Evolutionary conservation across 202 grass and related monocot species (phyloP).

Genomic region (Brachypodium distachyon): DNA sequence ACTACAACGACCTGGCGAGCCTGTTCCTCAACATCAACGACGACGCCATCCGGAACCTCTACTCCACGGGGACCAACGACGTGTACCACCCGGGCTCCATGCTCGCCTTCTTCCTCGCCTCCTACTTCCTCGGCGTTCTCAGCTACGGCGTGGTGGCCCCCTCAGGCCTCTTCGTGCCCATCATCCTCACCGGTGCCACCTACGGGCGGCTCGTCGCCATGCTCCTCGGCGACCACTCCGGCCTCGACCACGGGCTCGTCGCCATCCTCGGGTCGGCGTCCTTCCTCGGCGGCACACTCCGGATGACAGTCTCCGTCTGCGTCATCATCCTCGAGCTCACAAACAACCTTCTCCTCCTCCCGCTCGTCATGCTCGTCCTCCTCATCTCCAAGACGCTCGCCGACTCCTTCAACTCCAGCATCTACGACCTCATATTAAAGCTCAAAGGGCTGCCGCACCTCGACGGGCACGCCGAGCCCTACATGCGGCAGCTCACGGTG

Average conservation of each 20-base stretch:
- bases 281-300: slow-evolving; percentile 82
- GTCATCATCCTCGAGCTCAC: slow-evolving; percentile 82
- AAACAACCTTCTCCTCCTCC: slow-evolving; percentile 88
- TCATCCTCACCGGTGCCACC: slow-evolving; percentile 88
- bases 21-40: slow-evolving; percentile 91
- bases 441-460: slow-evolving; percentile 87
- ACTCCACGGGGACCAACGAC: slow-evolving; percentile 59
- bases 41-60: slow-evolving; percentile 87
- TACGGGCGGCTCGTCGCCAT: slow-evolving; percentile 73
- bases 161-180: slow-evolving; percentile 72
- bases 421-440: slow-evolving; percentile 75
- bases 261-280: slow-evolving; percentile 82
- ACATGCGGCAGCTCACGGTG: slow-evolving; percentile 86
- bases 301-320: slow-evolving; percentile 84
- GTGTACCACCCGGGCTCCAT: slow-evolving; percentile 67
- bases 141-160: slow-evolving; percentile 93
- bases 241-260: slow-evolving; percentile 83
- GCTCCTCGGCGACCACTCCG: slow-evolving; percentile 40
- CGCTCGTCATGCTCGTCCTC: slow-evolving; percentile 81
- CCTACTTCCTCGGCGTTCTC: slow-evolving; percentile 67
- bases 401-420: slow-evolving; percentile 81
- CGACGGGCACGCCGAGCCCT: slow-evolving; percentile 73
- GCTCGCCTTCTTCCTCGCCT: slow-evolving; percentile 53
- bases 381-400: slow-evolving; percentile 85
- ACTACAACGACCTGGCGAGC: slow-evolving; percentile 93